These are phyloP conservation scores for Colletotrichum shisoi DNA, from an alignment of 2,329 filamentous ascomycete genomes.

Conservation along the genomic window DNA sequence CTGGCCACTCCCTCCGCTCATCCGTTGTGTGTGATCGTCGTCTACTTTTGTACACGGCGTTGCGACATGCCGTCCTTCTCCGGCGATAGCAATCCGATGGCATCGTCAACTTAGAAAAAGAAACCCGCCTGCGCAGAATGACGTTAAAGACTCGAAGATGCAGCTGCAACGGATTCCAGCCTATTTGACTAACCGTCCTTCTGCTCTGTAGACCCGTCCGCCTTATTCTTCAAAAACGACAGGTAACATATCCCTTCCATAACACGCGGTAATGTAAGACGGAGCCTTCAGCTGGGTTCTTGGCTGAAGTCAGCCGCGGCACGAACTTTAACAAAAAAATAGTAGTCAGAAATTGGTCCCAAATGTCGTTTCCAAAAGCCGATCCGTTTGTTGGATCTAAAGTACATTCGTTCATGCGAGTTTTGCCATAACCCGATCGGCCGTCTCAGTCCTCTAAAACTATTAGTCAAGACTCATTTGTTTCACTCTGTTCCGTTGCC, in stretches of 20 bases:
- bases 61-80: not conserved
- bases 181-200: not conserved
- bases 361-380: slow-evolving; percentile 3
- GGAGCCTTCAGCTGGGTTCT: not conserved
- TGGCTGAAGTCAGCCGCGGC: not conserved
- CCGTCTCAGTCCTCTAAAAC: slow-evolving; percentile 24
- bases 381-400: slow-evolving; percentile 19
- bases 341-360: not conserved
- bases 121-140: not conserved
- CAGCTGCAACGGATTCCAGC: not conserved
- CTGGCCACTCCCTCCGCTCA: slow-evolving; percentile 2
- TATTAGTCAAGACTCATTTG: slow-evolving; percentile 31
- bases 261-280: not conserved
- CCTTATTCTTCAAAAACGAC: too few relatives aligned
- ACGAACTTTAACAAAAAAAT: not conserved
- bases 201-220: too few relatives aligned
- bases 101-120: not conserved
- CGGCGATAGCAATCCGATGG: not conserved
- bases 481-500: slow-evolving; percentile 27
- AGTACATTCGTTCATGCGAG: slow-evolving; percentile 30
- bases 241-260: not conserved
- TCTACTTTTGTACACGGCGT: slow-evolving; percentile 23
- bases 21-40: slow-evolving; percentile 7
- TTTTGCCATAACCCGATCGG: slow-evolving; percentile 25
- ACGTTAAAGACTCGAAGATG: not conserved